These are phyloP conservation scores for Apiospora phragmitis DNA, from an alignment of 2,329 filamentous ascomycete species.

Conservation along the genomic window DNA sequence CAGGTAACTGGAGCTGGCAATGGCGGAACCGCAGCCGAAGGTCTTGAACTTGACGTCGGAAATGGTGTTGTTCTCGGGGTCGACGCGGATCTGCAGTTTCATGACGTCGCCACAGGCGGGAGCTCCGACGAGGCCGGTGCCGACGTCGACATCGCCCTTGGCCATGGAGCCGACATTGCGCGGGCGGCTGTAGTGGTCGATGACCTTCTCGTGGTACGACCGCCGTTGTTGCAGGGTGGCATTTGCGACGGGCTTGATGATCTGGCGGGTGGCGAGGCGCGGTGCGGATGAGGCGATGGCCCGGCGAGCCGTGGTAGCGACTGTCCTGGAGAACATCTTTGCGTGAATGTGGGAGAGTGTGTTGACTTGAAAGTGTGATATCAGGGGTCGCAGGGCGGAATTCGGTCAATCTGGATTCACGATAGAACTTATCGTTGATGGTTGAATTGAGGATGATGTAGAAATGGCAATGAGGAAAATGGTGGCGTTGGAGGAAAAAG, in stretches of 20 bases:
- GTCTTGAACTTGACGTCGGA: slow-evolving; percentile 84
- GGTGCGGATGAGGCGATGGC: slow-evolving; percentile 42
- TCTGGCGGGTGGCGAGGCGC: slow-evolving; percentile 41
- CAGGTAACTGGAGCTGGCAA: slow-evolving; percentile 91
- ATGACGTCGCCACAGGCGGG: slow-evolving; percentile 91
- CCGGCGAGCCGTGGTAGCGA: slow-evolving; percentile 36
- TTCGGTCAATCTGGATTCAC: slow-evolving; percentile 32
- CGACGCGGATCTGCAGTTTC: slow-evolving; percentile 87
- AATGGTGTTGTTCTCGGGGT: slow-evolving; percentile 72
- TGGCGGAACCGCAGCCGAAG: slow-evolving; percentile 80
- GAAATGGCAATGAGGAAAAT: neutral
- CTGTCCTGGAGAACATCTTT: slow-evolving; percentile 20
- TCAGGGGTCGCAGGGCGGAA: slow-evolving; percentile 19
- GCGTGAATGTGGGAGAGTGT: neutral
- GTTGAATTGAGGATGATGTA: slow-evolving; percentile 9
- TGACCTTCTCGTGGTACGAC: slow-evolving; percentile 59
- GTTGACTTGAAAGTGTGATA: neutral
- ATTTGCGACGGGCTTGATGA: slow-evolving; percentile 39
- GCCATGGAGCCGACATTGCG: slow-evolving; percentile 78
- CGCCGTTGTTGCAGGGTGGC: slow-evolving; percentile 39
- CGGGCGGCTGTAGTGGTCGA: slow-evolving; percentile 81
- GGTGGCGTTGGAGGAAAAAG: neutral
- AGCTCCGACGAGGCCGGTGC: slow-evolving; percentile 78
- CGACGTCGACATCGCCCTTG: slow-evolving; percentile 71
- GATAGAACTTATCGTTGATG: slow-evolving; percentile 19